phyloP scores from a whole-genome alignment of 257 asterid species.

The Przewalskia tangutica region DNA sequence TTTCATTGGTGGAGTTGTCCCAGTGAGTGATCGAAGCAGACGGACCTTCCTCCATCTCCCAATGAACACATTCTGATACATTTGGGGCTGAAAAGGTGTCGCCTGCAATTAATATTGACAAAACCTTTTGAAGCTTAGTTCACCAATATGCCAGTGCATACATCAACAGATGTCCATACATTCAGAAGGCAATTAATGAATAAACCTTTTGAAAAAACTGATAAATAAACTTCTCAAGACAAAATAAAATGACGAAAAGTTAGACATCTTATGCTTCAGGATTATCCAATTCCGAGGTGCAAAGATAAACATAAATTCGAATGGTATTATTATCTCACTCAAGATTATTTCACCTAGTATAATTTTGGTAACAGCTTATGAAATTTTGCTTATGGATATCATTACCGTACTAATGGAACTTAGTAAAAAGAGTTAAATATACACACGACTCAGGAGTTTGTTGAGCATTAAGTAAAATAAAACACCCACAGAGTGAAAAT shows the following conservation, averaged over 20 bases:
- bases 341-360: background rate
- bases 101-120: conserved; percentile 54
- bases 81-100: conserved; percentile 94
- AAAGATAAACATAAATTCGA: background rate
- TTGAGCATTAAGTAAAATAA: background rate
- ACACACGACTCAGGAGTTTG: background rate
- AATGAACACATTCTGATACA: conserved; percentile 67
- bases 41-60: conserved; percentile 95
- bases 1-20: conserved; percentile 97
- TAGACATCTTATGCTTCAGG: background rate
- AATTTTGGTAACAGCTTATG: background rate
- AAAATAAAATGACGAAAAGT: background rate
- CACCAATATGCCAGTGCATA: background rate
- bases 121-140: background rate
- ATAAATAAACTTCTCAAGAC: background rate
- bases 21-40: conserved; percentile 87
- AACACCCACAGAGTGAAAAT: background rate
- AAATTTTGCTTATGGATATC: background rate
- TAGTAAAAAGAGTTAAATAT: background rate
- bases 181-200: background rate
- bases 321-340: background rate
- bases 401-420: background rate
- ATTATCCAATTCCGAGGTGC: background rate
- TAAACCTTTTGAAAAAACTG: background rate
- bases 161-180: background rate